A percentile compares a stretch with the other conserved stretches of the same genome.
Conservation (phyloP, 2,329 filamentous ascomycete genomes). For the Ophiosphaerella korrae region DNA sequence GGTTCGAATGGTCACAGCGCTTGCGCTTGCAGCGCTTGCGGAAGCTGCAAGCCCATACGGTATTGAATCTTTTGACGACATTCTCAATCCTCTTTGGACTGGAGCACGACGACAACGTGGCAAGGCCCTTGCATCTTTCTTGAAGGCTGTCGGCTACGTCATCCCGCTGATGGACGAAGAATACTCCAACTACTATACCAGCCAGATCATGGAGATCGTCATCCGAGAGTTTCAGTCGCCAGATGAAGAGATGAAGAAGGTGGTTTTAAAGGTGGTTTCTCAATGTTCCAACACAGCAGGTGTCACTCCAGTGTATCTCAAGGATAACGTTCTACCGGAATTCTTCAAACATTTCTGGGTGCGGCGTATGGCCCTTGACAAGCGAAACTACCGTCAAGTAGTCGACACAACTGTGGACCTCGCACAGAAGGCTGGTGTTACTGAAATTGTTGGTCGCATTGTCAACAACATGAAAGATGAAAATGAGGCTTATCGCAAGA, state of each 20-base stretch:
- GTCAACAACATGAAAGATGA: constrained; percentile 98
- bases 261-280: constrained; percentile 94
- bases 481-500: constrained; percentile 96
- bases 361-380: constrained; percentile 92
- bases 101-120: constrained; percentile 94
- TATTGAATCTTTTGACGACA: constrained; percentile 98
- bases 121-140: constrained; percentile 91
- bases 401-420: constrained; percentile 98
- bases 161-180: constrained; percentile 99
- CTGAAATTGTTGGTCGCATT: constrained; percentile 91
- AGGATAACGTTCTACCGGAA: constrained; percentile 91
- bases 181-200: constrained; percentile 98
- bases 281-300: constrained; percentile 94
- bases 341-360: constrained; percentile 99
- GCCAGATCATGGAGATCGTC: constrained; percentile 98
- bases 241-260: constrained; percentile 99
- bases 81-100: constrained; percentile 95
- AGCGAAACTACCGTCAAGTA: constrained; percentile 96
- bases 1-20: constrained; percentile 91
- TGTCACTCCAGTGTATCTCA: constrained; percentile 92
- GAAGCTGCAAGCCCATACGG: constrained; percentile 97
- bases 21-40: constrained; percentile 92
- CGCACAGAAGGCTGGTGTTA: constrained; percentile 95
- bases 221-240: constrained; percentile 95
- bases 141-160: constrained; percentile 97